These are phyloP conservation scores for Casuarina glauca DNA, from an alignment of 306 rosid genomes.

Conservation along the genomic window DNA sequence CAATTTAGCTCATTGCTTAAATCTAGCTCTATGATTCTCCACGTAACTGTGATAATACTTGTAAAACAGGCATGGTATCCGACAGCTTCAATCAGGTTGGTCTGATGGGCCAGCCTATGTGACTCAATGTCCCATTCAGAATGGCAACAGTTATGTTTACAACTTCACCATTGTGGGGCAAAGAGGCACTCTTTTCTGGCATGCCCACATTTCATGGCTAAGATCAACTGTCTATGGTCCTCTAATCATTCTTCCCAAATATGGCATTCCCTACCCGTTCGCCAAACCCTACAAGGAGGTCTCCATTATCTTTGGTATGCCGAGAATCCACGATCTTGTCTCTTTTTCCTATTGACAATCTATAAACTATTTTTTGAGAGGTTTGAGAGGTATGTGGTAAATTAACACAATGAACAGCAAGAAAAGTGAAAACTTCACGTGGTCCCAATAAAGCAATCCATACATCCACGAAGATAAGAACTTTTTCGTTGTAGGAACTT, in stretches of 20 bases:
- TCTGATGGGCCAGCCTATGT: slow-evolving; percentile 75
- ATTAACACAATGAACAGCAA: no score
- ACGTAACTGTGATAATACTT: background rate
- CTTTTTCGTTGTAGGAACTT: no score
- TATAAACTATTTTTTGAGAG: no score
- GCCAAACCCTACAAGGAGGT: slow-evolving; percentile 46
- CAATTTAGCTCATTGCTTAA: background rate
- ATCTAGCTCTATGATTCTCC: background rate
- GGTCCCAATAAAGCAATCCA: no score
- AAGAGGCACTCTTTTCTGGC: slow-evolving; percentile 71
- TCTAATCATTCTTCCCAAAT: slow-evolving; percentile 54
- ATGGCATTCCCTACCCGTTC: slow-evolving; percentile 44
- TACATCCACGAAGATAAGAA: no score
- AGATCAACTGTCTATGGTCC: slow-evolving; percentile 66
- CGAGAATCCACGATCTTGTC: background rate
- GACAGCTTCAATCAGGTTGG: slow-evolving; percentile 62
- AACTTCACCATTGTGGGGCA: slow-evolving; percentile 60
- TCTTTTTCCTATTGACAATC: no score
- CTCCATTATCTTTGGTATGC: slow-evolving; percentile 42
- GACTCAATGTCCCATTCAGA: slow-evolving; percentile 73
- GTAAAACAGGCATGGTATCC: slow-evolving; percentile 63
- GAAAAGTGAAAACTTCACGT: no score
- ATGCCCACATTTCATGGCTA: slow-evolving; percentile 70
- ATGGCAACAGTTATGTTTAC: slow-evolving; percentile 57
- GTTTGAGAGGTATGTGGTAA: no score